Conservation (phyloP, 495 filamentous ascomycete genomes). For the Aspergillus bridgeri region DNA sequence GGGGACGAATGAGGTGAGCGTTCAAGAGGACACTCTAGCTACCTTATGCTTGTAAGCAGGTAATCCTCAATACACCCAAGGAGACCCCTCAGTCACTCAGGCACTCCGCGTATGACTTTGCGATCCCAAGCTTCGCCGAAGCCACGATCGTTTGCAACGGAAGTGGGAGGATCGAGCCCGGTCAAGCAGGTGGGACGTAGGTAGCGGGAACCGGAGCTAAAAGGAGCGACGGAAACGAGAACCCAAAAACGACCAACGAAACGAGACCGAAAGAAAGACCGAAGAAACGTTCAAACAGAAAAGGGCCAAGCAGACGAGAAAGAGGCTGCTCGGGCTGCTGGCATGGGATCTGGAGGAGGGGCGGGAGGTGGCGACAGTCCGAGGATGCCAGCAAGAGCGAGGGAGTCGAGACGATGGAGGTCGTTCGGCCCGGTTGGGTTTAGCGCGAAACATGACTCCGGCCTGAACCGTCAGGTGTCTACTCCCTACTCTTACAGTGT, state of each 20-base stretch:
- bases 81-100: not conserved
- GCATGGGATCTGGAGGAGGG: conserved; percentile 6
- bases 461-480: not conserved
- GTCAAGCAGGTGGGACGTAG: conserved; percentile 21
- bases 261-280: conserved; percentile 2
- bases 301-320: conserved; percentile 12
- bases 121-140: not conserved
- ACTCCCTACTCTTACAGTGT: no score
- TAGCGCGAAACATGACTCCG: not conserved
- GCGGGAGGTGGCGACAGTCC: conserved; percentile 6
- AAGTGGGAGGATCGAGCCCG: conserved; percentile 8
- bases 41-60: not conserved
- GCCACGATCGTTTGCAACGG: conserved; percentile 10
- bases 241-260: not conserved
- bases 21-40: not conserved
- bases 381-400: conserved; percentile 3
- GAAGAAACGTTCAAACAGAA: conserved; percentile 1
- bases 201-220: conserved; percentile 20
- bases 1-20: not conserved
- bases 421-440: not conserved
- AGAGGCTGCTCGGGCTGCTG: conserved; percentile 11
- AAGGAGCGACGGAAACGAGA: conserved; percentile 21
- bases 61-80: not conserved
- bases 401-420: not conserved
- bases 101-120: not conserved